Evolutionary conservation across 306 rosid genomes (phyloP).

Genomic region (Ormosia semicastrata): DNA sequence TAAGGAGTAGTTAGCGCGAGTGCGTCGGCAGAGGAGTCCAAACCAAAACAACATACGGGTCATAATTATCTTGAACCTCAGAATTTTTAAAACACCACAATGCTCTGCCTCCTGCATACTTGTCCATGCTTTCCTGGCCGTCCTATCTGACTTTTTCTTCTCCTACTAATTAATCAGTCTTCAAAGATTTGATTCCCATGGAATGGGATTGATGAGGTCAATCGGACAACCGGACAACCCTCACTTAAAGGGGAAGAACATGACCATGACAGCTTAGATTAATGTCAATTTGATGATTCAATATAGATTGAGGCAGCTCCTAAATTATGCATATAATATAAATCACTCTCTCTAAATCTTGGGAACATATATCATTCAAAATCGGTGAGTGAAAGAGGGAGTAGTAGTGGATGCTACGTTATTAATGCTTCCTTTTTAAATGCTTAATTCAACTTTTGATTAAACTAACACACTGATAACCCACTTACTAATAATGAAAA

Average conservation of each 20-base stretch:
- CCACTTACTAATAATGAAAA: background rate
- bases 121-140: slow-evolving; percentile 21
- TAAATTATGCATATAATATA: background rate
- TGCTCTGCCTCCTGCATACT: background rate
- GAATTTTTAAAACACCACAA: slow-evolving; percentile 12
- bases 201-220: slow-evolving; percentile 31
- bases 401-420: slow-evolving; percentile 4
- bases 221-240: slow-evolving; percentile 21
- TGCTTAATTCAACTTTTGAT: background rate
- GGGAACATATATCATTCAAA: slow-evolving; percentile 24
- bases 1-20: background rate
- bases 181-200: slow-evolving; percentile 18
- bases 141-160: slow-evolving; percentile 3
- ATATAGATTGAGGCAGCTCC: background rate
- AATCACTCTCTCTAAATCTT: background rate
- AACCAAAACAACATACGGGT: slow-evolving; percentile 17
- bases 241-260: background rate
- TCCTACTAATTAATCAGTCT: background rate
- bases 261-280: slow-evolving; percentile 39
- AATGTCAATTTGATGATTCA: background rate
- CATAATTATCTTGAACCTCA: background rate
- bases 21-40: background rate
- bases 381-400: background rate
- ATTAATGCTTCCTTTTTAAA: slow-evolving; percentile 2
- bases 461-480: background rate